Evolutionary conservation across 768 basidiomycete genomes (phyloP).

Genomic region (Mycena rebaudengoi): DNA sequence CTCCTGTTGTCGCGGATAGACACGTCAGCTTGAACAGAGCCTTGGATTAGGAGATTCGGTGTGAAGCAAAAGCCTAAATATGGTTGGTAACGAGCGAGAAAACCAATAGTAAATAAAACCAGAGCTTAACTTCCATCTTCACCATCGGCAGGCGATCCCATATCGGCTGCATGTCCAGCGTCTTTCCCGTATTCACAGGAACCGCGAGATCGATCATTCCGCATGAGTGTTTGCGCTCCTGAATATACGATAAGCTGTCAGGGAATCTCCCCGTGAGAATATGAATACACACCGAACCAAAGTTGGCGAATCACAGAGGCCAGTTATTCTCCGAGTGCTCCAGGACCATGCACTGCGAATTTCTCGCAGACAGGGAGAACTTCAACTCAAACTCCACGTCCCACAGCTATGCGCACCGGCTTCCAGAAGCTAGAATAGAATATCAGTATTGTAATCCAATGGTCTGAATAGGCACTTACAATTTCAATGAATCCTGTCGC

Average conservation of each 20-base stretch:
- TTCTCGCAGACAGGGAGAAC: background rate
- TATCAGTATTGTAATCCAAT: background rate
- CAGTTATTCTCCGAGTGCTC: background rate
- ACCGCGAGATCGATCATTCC: too few species aligned
- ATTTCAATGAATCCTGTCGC: constrained; percentile 10
- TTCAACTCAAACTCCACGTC: background rate
- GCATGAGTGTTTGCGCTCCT: too few species aligned
- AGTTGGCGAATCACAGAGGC: background rate
- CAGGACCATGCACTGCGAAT: background rate
- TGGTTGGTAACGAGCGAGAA: background rate
- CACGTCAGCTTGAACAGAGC: too few species aligned
- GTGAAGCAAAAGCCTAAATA: background rate
- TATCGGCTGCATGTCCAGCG: background rate
- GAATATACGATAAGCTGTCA: background rate
- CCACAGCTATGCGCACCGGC: background rate
- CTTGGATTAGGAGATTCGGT: too few species aligned
- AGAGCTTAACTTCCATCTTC: background rate
- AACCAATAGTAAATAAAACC: background rate
- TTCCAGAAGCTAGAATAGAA: background rate
- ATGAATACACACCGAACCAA: background rate
- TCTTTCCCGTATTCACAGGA: too few species aligned
- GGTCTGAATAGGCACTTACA: background rate
- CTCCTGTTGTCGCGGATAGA: too few species aligned
- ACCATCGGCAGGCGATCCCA: background rate
- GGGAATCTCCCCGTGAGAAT: background rate